A percentile compares a stretch with the other conserved stretches of the same genome.
Evolutionary conservation across 257 asterid species (phyloP).

Genomic region (Handroanthus guayacan): DNA sequence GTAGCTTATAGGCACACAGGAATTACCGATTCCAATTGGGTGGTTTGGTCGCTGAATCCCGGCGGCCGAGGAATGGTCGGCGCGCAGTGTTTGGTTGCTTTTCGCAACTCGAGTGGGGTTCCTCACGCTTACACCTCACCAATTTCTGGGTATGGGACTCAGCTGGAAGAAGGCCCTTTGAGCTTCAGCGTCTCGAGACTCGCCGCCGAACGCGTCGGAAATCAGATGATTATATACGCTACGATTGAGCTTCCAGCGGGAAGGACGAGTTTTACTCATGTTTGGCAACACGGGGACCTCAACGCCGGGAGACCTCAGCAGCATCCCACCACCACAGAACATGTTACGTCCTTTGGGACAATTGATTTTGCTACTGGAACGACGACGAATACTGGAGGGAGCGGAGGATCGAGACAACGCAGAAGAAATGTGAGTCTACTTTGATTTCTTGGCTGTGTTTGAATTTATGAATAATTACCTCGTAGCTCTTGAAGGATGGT

Average conservation of each 20-base stretch:
- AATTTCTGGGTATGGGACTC: background rate
- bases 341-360: constrained; percentile 42
- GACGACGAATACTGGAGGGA: constrained; percentile 28
- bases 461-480: no score
- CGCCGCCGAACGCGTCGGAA: constrained; percentile 43
- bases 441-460: no score
- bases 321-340: constrained; percentile 39
- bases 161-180: constrained; percentile 45
- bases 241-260: constrained; percentile 61
- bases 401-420: constrained; percentile 43
- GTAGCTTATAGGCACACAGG: constrained; percentile 69
- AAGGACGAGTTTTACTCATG: constrained; percentile 60
- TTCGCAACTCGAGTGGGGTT: constrained; percentile 38
- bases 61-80: constrained; percentile 50
- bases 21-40: constrained; percentile 55
- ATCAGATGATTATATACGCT: constrained; percentile 65
- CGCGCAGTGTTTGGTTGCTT: constrained; percentile 70
- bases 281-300: constrained; percentile 74
- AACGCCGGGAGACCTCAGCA: constrained; percentile 29
- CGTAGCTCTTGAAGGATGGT: no score
- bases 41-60: constrained; percentile 71
- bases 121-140: constrained; percentile 64
- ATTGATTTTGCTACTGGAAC: constrained; percentile 66
- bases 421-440: constrained; percentile 55
- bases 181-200: constrained; percentile 63